These are phyloP conservation scores for Adansonia madagascariensis DNA, from an alignment of 441 rosid species.

Conservation along the genomic window DNA sequence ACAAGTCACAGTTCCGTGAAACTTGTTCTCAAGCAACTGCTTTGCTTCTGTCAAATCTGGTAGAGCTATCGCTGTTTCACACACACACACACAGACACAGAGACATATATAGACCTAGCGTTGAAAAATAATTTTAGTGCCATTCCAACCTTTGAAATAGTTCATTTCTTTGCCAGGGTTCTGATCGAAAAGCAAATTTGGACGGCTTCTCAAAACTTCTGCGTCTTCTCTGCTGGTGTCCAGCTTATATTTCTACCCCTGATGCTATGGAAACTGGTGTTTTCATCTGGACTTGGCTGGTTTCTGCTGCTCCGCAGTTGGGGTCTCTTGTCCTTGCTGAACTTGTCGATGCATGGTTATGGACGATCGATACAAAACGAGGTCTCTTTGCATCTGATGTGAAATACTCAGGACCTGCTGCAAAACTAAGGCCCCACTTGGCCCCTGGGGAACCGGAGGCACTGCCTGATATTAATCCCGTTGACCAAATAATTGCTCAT, in stretches of 20 bases:
- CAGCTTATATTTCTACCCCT: slow-evolving; percentile 91
- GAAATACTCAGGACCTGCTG: slow-evolving; percentile 85
- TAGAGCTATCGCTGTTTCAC: slow-evolving; percentile 34
- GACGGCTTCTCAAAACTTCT: slow-evolving; percentile 93
- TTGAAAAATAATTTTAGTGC: not conserved
- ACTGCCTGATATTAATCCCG: slow-evolving; percentile 70
- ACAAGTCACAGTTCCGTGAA: slow-evolving; percentile 84
- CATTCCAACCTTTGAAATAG: slow-evolving; percentile 26
- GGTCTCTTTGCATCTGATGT: slow-evolving; percentile 94
- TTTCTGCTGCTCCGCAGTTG: slow-evolving; percentile 94
- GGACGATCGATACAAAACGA: slow-evolving; percentile 97
- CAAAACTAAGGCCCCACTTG: slow-evolving; percentile 95
- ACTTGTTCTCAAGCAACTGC: slow-evolving; percentile 97
- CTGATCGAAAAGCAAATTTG: slow-evolving; percentile 71
- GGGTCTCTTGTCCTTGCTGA: slow-evolving; percentile 95
- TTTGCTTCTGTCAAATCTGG: slow-evolving; percentile 91
- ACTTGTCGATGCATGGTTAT: slow-evolving; percentile 99
- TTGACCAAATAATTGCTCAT: slow-evolving; percentile 95
- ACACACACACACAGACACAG: not conserved
- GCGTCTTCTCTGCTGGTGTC: slow-evolving; percentile 99
- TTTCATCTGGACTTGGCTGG: slow-evolving; percentile 98
- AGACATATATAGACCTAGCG: not conserved
- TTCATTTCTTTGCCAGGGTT: slow-evolving; percentile 51
- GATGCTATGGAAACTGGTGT: slow-evolving; percentile 99
- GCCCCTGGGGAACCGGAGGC: slow-evolving; percentile 91